A percentile compares a stretch with the other conserved stretches of the same genome.
phyloP scores from a whole-genome alignment of 164 flowering plant genomes.

The Cinnamomum micranthum region DNA sequence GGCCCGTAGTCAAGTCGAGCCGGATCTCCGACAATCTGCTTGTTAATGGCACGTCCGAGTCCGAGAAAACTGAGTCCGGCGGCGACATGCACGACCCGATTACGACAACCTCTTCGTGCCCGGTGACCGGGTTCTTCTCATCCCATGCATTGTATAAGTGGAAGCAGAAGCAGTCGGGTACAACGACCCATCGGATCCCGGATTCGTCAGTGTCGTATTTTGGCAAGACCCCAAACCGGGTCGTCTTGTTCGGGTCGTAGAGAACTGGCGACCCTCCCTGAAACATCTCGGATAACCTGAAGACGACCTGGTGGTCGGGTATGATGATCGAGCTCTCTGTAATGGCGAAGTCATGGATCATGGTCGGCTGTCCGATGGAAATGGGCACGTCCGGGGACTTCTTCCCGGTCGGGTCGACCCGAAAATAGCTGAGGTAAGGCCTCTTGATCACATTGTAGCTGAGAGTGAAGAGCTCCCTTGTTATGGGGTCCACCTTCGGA shows the following conservation, averaged over 20 bases:
- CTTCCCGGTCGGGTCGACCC: slow-evolving; percentile 26
- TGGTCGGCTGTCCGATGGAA: slow-evolving; percentile 33
- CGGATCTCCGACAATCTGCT: slow-evolving; percentile 40
- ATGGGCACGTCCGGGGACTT: slow-evolving; percentile 45
- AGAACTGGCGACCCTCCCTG: slow-evolving; percentile 53
- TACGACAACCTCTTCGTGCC: slow-evolving; percentile 27
- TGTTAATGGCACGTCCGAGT: slow-evolving; percentile 7
- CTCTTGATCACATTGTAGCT: slow-evolving; percentile 44
- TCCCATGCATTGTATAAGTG: slow-evolving; percentile 69
- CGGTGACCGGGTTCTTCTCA: slow-evolving; percentile 20
- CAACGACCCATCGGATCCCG: slow-evolving; percentile 43
- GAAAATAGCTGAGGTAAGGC: slow-evolving; percentile 50
- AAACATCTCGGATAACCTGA: slow-evolving; percentile 50
- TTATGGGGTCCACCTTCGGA: slow-evolving; percentile 55
- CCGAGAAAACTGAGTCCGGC: slow-evolving; percentile 42
- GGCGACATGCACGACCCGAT: slow-evolving; percentile 65
- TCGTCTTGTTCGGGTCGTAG: slow-evolving; percentile 32
- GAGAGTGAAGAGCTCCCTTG: slow-evolving; percentile 45
- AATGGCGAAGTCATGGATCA: slow-evolving; percentile 53
- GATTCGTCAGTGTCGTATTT: slow-evolving; percentile 31
- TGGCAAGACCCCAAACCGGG: slow-evolving; percentile 47
- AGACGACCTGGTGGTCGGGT: slow-evolving; percentile 59
- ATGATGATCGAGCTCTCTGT: slow-evolving; percentile 42
- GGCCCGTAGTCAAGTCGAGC: slow-evolving; percentile 35
- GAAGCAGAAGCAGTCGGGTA: slow-evolving; percentile 51